phyloP scores from a whole-genome alignment of 2,329 filamentous ascomycete genomes.

The Amauroascus niger region DNA sequence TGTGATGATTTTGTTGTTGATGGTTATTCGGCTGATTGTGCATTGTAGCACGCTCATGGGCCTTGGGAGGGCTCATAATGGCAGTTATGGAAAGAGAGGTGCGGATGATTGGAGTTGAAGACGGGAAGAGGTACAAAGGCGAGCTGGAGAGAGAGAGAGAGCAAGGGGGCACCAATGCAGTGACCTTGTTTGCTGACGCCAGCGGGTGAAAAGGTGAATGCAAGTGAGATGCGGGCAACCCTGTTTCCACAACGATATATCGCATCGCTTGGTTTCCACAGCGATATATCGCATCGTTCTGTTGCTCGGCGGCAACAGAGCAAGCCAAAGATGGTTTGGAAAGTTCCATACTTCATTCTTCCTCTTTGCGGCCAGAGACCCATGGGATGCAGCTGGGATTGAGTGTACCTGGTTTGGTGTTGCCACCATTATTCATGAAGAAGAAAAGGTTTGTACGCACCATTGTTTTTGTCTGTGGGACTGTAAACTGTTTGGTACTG shows the following conservation, averaged over 20 bases:
- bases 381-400: not conserved
- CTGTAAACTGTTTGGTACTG: not conserved
- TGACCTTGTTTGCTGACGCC: conserved; percentile 2
- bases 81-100: not conserved
- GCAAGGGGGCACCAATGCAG: not conserved
- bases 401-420: not conserved
- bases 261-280: conserved; percentile 1
- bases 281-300: not conserved
- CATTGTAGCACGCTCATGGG: not conserved
- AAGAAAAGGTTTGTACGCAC: conserved; percentile 7
- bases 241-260: conserved; percentile 7
- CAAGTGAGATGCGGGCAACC: not conserved
- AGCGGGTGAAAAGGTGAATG: not conserved
- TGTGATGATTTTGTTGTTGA: not conserved
- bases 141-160: not conserved
- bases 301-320: not conserved
- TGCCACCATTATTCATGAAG: not conserved
- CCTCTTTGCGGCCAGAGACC: too few relatives aligned
- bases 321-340: not conserved
- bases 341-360: not conserved
- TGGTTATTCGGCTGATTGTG: not conserved
- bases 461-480: not conserved
- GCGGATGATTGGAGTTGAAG: not conserved
- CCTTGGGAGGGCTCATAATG: conserved; percentile 9
- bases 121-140: not conserved